These are phyloP conservation scores for Phytophthora ohioensis DNA, from an alignment of 352 stramenopile species.

Conservation along the genomic window DNA sequence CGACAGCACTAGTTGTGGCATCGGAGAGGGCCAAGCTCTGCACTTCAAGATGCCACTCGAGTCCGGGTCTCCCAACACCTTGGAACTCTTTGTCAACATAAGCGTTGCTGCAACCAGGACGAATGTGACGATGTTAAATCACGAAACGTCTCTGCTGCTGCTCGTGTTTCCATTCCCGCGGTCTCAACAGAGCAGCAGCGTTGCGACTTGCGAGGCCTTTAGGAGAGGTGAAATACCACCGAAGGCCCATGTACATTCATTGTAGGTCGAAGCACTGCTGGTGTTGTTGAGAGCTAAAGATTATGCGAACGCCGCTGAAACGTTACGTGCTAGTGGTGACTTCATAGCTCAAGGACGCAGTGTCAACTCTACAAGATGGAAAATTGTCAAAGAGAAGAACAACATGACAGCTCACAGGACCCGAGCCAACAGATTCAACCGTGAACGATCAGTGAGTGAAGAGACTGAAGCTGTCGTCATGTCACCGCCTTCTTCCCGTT, in stretches of 20 bases:
- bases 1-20: not conserved
- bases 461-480: not conserved
- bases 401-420: not conserved
- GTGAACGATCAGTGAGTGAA: not conserved
- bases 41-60: slow-evolving; percentile 1
- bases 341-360: not conserved
- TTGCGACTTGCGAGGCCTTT: too few species aligned
- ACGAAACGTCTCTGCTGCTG: too few species aligned
- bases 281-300: too few species aligned
- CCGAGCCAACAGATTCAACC: not conserved
- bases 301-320: not conserved
- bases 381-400: not conserved
- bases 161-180: too few species aligned
- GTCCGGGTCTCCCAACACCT: too few species aligned
- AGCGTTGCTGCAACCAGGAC: too few species aligned
- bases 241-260: too few species aligned
- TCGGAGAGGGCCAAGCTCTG: slow-evolving; percentile 1
- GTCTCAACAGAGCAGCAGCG: too few species aligned
- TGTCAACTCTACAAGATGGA: not conserved
- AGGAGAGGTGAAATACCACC: too few species aligned
- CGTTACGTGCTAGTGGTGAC: not conserved
- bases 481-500: not conserved
- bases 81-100: too few species aligned
- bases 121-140: too few species aligned
- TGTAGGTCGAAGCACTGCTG: too few species aligned